These are phyloP conservation scores for Daldinia sp. DNA, from an alignment of 2,329 filamentous ascomycete species.

Conservation along the genomic window DNA sequence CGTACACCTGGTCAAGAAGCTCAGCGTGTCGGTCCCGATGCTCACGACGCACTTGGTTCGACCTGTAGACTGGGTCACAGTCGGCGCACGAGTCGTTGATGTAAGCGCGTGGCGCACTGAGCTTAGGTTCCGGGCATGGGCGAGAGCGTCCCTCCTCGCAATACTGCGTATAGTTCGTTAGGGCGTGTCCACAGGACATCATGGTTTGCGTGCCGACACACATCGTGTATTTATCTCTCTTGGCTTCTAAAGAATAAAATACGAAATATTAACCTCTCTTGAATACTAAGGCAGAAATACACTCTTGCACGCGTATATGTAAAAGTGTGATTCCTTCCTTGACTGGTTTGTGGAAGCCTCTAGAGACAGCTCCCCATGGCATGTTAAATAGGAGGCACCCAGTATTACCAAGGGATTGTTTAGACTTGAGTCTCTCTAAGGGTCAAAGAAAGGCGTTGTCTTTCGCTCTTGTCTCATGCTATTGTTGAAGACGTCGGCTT, in stretches of 20 bases:
- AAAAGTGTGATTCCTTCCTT: background rate
- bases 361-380: background rate
- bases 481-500: background rate
- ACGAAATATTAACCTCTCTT: background rate
- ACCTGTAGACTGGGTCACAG: conserved; percentile 52
- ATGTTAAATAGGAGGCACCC: background rate
- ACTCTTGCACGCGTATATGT: background rate
- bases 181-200: conserved; percentile 47
- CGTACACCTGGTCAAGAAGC: conserved; percentile 46
- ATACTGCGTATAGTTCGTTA: conserved; percentile 36
- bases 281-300: background rate
- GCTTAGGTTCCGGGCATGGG: conserved; percentile 18
- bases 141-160: conserved; percentile 13
- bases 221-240: conserved; percentile 39
- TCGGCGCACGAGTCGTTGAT: conserved; percentile 55
- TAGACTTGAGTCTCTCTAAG: background rate
- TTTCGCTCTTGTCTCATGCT: background rate
- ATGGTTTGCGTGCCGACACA: conserved; percentile 43
- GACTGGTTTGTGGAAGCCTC: background rate
- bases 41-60: conserved; percentile 40
- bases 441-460: background rate
- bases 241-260: background rate
- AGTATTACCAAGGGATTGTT: background rate
- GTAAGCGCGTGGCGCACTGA: conserved; percentile 37
- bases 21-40: conserved; percentile 14